Base-by-base conservation (phyloP, 2,329 filamentous ascomycete species). In the Leptographium lundbergii region DNA sequence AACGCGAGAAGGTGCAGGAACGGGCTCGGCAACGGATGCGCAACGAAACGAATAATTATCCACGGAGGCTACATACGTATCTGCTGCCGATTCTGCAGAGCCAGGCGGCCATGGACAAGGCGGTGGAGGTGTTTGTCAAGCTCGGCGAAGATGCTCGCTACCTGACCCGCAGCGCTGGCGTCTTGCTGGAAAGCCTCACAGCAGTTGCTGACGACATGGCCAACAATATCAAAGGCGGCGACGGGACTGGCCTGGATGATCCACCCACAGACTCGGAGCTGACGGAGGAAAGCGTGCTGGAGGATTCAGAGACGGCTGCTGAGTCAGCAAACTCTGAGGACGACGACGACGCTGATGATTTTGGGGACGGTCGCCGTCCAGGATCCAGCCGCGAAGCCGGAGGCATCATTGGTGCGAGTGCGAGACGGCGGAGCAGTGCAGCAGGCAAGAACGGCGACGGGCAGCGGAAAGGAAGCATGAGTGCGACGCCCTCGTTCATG, bases 131-230 rank as follows among this genome's bases (percentile, higher is more conserved):
- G 17, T 63, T 65, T 29, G 11, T 61, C 42, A 62, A 61, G 60
- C 61, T 65, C 3, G 62, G 63, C 54, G 54, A 61, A 34, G 62
- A 64, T 48, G 32, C 57, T 5, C 63, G 62, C 19, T 64, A 63
- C 55, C 59, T 65, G 25, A 59, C 63, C 2, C 54, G 54, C 50
- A 64, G 62, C 48, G 59, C 60, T 2, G 52, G 45, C 7, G 50
- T 57, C 19, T 53, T 65, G 47, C 59, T 65, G 6, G 60, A 64
- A 53, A 63, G 58, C 25, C 57, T 65, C 53, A 57, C 61, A 2
- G 51, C 51, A 1, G 60, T 61, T 7, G 60, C 57, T n/a, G 62
- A 64, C 51, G 59, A 60, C 53, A 32, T 45, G 19, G 53, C 58
- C 32, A 56, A 32, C 17, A 56, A 36, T 42, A 29, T 22, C 51